Evolutionary conservation across 441 rosid species (phyloP).

Genomic region (Adansonia madagascariensis): DNA sequence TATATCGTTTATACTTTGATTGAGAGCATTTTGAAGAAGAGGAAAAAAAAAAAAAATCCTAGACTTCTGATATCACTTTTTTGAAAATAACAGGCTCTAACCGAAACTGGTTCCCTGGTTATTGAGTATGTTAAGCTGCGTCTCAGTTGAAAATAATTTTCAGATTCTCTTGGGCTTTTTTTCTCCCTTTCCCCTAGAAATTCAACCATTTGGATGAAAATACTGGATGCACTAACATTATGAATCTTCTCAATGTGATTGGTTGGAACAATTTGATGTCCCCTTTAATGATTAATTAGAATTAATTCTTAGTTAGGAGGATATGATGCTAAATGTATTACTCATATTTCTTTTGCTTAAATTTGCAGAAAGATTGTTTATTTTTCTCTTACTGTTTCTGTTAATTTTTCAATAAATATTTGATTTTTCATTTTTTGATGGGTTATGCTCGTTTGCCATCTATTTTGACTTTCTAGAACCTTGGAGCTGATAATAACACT

Average conservation of each 20-base stretch:
- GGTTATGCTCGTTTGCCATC: neutral
- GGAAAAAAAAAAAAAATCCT: neutral
- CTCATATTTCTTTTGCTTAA: neutral
- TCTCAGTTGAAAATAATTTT: neutral
- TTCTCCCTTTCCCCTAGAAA: neutral
- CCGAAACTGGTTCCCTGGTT: neutral
- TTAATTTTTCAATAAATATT: neutral
- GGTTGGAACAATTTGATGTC: neutral
- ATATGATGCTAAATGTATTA: neutral
- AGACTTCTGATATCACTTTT: neutral
- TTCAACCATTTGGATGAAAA: neutral
- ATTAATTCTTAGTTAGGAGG: neutral
- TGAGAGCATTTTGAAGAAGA: neutral
- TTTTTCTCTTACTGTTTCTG: neutral
- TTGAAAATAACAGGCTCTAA: neutral
- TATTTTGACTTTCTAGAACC: conserved; percentile 19
- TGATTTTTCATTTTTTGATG: neutral
- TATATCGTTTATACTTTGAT: neutral
- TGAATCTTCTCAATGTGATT: neutral
- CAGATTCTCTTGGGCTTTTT: neutral
- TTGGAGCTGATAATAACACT: conserved; percentile 19
- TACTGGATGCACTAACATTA: neutral
- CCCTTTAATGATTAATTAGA: neutral
- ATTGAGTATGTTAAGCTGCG: neutral
- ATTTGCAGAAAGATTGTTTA: neutral